Base-by-base conservation (phyloP, 192 early-diverging fungal genomes). In the Entrophospora sp. region DNA sequence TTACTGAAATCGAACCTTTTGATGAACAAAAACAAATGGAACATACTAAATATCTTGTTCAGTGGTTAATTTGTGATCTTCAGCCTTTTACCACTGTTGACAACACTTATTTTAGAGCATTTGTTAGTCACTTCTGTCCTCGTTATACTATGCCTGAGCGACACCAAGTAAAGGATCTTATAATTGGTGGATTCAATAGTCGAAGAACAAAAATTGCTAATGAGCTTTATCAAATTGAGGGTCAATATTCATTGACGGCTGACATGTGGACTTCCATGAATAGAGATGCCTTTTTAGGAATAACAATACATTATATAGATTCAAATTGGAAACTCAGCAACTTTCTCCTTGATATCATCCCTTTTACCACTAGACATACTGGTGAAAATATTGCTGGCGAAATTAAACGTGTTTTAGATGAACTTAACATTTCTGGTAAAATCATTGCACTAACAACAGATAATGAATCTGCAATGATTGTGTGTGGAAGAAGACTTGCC, bases 221-320 rank as follows among this genome's bases (percentile, higher is more conserved):
- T 30, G 49, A 52, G 10, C 43, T 44, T n/a, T 4, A 5, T 2
- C 28, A 36, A 38, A 43, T 61, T 45, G 13, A 20, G 44, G 60
- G 27, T 30, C n/a, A 28, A 44, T 24, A 4, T n/a, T 14, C 53
- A 30, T 31, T 57, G 2, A 57, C 53, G 13, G 40, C 60, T 27
- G 42, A 61, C 28, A 61, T 61, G 38, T 61, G 60, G 24, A 43
- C 22, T 0, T 25, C 42, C 13, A 57, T 30, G 1, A 61, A 61
- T 13, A 5, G 14, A 6, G 13, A 42, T 18, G 37, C 60, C 5
- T 61, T 61, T 32, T 20, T 61, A 18, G n/a, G 25, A 45, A 9
- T 61, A 10, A 61, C 60, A 30, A 61, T 61, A 7, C 42, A 61
- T 61, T 42, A 61, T 45, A 8, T 61, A 28, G 27, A 61, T 61